Percentiles rank a stretch among this genome's conserved stretches.
Conservation (phyloP, 805 yeast species). For the Metschnikowia bowlesiae region DNA sequence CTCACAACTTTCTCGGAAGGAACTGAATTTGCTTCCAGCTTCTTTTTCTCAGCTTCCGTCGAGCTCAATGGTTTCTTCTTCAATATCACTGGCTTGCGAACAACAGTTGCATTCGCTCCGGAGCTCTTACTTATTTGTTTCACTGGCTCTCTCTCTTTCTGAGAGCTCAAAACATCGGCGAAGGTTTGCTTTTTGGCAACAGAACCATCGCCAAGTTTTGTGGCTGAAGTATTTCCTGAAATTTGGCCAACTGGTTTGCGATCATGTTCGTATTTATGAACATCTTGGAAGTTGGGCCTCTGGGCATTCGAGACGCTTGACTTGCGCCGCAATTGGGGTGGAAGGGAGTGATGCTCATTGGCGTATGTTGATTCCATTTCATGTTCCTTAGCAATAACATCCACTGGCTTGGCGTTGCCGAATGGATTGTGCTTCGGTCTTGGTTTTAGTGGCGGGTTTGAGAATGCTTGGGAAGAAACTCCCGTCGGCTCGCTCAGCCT, state of each 20-base stretch:
- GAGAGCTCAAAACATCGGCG: conserved; percentile 36
- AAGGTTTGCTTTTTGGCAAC: conserved; percentile 28
- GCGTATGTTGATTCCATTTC: conserved; percentile 46
- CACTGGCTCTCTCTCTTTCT: conserved; percentile 15
- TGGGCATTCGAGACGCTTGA: not conserved
- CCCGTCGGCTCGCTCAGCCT: not conserved
- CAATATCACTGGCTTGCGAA: conserved; percentile 34
- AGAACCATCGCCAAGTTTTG: not conserved
- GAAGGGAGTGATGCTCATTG: not conserved
- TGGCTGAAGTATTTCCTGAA: not conserved
- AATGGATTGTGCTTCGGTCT: conserved; percentile 60
- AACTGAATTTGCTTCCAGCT: not conserved
- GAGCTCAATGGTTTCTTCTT: conserved; percentile 27
- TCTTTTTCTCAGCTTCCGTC: not conserved
- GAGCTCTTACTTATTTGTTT: conserved; percentile 17
- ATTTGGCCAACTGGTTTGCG: not conserved
- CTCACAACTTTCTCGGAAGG: not conserved
- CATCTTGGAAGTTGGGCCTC: not conserved
- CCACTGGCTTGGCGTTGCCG: conserved; percentile 85
- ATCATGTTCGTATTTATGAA: not conserved
- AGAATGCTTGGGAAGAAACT: not conserved
- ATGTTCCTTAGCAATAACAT: conserved; percentile 57
- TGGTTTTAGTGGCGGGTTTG: not conserved
- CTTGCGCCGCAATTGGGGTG: conserved; percentile 1
- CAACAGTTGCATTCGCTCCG: conserved; percentile 22